phyloP scores from a whole-genome alignment of 2,329 filamentous ascomycete species.

The Iodosphaeria phyllophila region DNA sequence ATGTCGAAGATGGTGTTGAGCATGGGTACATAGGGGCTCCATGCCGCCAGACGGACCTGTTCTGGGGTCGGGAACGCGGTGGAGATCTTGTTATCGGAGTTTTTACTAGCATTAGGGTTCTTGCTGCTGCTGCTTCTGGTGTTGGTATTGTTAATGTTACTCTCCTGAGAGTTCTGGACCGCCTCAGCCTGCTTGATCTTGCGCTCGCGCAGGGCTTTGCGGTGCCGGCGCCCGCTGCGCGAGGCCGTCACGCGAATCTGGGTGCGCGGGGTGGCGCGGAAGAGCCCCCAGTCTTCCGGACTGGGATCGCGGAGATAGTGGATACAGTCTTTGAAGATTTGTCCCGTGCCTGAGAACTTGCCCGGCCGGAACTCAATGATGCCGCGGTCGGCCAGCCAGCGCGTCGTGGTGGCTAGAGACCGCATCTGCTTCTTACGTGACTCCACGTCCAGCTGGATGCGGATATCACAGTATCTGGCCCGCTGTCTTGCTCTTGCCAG shows the following conservation, averaged over 20 bases:
- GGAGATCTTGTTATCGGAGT: background rate
- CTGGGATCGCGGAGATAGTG: constrained; percentile 37
- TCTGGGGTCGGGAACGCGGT: constrained; percentile 3
- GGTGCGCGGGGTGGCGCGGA: constrained; percentile 29
- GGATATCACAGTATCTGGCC: constrained; percentile 37
- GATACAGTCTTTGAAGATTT: constrained; percentile 42
- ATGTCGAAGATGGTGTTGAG: constrained; percentile 14
- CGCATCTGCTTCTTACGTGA: constrained; percentile 41
- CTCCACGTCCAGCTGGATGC: constrained; percentile 35
- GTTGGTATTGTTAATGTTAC: no score
- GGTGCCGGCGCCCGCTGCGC: background rate
- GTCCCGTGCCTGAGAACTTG: constrained; percentile 25
- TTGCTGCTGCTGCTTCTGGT: background rate
- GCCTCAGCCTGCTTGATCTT: no score
- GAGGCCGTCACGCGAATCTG: constrained; percentile 7
- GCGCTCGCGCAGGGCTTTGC: constrained; percentile 2
- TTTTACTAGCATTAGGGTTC: constrained; percentile 5
- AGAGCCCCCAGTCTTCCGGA: constrained; percentile 34
- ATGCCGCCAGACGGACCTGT: constrained; percentile 7
- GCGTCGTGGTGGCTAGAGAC: constrained; percentile 35
- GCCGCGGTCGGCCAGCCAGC: constrained; percentile 36
- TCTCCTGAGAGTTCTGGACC: no score
- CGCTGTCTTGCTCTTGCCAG: constrained; percentile 38
- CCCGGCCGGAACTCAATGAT: constrained; percentile 38
- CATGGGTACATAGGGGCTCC: constrained; percentile 16